A percentile compares a stretch with the other conserved stretches of the same genome.
Evolutionary conservation across 345 rosid species (phyloP).

Genomic region (Noccaea caerulescens): DNA sequence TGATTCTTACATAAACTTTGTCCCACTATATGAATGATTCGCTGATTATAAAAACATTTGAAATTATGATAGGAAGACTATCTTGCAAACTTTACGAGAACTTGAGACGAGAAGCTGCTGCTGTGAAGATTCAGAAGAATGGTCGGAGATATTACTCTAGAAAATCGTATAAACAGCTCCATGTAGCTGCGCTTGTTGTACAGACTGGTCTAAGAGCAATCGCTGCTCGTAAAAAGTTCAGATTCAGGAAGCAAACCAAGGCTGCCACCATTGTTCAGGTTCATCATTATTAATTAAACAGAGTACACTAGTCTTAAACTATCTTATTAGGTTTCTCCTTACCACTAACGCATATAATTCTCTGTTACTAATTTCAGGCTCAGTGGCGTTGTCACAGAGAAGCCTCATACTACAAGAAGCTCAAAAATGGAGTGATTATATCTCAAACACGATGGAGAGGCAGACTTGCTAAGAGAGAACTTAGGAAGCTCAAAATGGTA

Average conservation of each 20-base stretch:
- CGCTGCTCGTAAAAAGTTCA: conserved; percentile 67
- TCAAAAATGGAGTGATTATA: conserved; percentile 59
- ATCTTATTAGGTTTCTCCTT: conserved; percentile 12
- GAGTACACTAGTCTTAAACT: background rate
- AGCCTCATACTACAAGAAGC: conserved; percentile 60
- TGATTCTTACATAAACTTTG: background rate
- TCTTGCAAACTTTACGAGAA: conserved; percentile 56
- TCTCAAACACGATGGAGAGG: conserved; percentile 86
- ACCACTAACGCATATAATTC: conserved; percentile 13
- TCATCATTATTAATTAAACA: background rate
- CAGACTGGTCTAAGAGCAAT: conserved; percentile 74
- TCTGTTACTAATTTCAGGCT: conserved; percentile 48
- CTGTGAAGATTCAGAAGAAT: conserved; percentile 75
- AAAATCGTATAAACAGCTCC: conserved; percentile 57
- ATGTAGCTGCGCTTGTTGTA: conserved; percentile 54
- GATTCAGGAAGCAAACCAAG: conserved; percentile 64
- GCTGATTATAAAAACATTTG: background rate
- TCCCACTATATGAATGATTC: background rate
- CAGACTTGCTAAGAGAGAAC: conserved; percentile 65
- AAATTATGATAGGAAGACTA: conserved; percentile 57
- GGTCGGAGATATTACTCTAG: conserved; percentile 54
- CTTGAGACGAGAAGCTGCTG: conserved; percentile 63
- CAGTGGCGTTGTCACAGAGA: conserved; percentile 70
- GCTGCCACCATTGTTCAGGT: conserved; percentile 74
- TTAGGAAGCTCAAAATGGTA: conserved; percentile 83